Conservation (phyloP, 768 basidiomycete genomes). For the Russula olivacea region DNA sequence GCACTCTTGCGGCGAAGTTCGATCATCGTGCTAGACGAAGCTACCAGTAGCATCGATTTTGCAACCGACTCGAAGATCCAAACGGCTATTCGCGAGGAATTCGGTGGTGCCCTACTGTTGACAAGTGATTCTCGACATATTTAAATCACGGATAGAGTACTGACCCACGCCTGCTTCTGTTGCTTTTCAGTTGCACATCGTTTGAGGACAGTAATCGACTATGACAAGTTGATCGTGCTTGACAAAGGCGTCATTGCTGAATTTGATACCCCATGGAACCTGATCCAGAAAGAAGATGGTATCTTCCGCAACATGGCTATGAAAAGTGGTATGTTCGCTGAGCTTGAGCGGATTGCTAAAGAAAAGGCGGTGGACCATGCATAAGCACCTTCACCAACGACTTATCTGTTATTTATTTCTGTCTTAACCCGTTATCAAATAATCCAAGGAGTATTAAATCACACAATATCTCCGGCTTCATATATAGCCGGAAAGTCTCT, state of each 20-base stretch:
- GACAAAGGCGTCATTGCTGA: conserved; percentile 53
- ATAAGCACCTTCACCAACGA: background rate
- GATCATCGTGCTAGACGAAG: conserved; percentile 76
- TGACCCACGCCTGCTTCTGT: background rate
- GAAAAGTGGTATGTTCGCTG: conserved; percentile 57
- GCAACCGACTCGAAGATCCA: conserved; percentile 90
- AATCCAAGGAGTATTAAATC: background rate
- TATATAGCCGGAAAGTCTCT: background rate
- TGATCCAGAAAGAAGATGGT: conserved; percentile 43
- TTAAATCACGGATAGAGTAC: conserved; percentile 13
- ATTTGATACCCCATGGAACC: conserved; percentile 48
- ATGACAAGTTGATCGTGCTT: conserved; percentile 74
- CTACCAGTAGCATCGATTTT: conserved; percentile 82
- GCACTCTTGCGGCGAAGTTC: conserved; percentile 66
- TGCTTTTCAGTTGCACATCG: conserved; percentile 59
- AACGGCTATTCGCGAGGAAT: conserved; percentile 79
- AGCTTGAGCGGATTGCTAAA: conserved; percentile 55
- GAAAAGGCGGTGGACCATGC: conserved; percentile 31
- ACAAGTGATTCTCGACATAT: conserved; percentile 48
- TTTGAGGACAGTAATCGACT: conserved; percentile 72
- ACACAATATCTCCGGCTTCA: background rate
- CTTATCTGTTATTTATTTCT: background rate
- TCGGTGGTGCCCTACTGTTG: conserved; percentile 63
- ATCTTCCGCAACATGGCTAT: conserved; percentile 49
- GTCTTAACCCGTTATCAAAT: background rate